Evolutionary conservation across 2,329 filamentous ascomycete species (phyloP).

Genomic region (Paraphaeosphaeria minitans): DNA sequence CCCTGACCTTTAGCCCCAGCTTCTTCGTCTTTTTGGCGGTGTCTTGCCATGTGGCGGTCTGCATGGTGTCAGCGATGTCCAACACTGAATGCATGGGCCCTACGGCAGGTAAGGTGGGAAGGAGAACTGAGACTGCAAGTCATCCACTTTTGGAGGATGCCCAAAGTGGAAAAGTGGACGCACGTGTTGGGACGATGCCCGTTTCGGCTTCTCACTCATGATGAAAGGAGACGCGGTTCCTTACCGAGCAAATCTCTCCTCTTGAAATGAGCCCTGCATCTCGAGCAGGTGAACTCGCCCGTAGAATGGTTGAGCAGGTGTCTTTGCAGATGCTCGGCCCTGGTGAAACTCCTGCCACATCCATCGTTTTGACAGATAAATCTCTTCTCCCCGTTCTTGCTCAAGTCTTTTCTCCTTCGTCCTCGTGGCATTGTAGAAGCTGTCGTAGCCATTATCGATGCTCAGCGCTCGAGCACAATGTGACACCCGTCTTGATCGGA

Average conservation of each 20-base stretch:
- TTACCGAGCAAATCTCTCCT: conserved; percentile 63
- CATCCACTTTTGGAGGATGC: conserved; percentile 22
- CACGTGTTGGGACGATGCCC: conserved; percentile 13
- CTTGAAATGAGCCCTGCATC: conserved; percentile 66
- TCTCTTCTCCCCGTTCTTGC: conserved; percentile 57
- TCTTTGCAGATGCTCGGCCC: conserved; percentile 93
- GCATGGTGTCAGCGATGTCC: conserved; percentile 25
- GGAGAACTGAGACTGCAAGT: neutral
- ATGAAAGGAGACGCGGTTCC: conserved; percentile 20
- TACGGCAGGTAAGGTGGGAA: neutral
- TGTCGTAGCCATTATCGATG: conserved; percentile 23
- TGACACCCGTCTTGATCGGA: conserved; percentile 7
- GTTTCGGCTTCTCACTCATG: conserved; percentile 7
- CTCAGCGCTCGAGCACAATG: conserved; percentile 12
- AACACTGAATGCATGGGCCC: conserved; percentile 9
- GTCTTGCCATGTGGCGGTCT: conserved; percentile 64
- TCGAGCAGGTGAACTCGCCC: conserved; percentile 59
- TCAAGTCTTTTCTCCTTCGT: conserved; percentile 64
- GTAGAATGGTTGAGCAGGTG: conserved; percentile 86
- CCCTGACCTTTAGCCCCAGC: conserved; percentile 59
- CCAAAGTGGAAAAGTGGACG: conserved; percentile 15
- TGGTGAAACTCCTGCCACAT: conserved; percentile 92
- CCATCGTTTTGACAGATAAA: conserved; percentile 73
- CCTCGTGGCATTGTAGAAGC: conserved; percentile 59
- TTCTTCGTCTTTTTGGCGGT: conserved; percentile 61